phyloP scores from a whole-genome alignment of 2,329 filamentous ascomycete genomes.

The Aureobasidium pullulans region DNA sequence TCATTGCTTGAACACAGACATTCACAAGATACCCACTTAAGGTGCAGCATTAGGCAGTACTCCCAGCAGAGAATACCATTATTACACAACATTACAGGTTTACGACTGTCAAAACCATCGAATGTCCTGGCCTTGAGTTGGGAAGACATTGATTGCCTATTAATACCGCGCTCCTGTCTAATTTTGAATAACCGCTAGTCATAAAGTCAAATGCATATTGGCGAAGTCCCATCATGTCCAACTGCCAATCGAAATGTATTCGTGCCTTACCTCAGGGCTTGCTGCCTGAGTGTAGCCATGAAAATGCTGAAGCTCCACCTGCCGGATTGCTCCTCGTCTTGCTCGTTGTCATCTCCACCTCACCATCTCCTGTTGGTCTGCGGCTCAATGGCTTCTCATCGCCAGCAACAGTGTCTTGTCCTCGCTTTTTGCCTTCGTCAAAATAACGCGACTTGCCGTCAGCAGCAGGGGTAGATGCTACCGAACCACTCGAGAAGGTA shows the following conservation, averaged over 20 bases:
- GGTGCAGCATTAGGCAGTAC: not conserved
- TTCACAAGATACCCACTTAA: slow-evolving; percentile 7
- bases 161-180: too few species aligned
- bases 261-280: not conserved
- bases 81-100: not conserved
- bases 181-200: too few species aligned
- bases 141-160: too few species aligned
- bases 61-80: not conserved
- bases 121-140: too few species aligned
- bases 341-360: slow-evolving; percentile 14
- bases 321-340: slow-evolving; percentile 62
- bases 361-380: not conserved
- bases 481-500: slow-evolving; percentile 33
- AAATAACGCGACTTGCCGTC: slow-evolving; percentile 41
- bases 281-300: slow-evolving; percentile 63
- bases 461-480: slow-evolving; percentile 23
- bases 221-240: too few species aligned
- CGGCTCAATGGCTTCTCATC: slow-evolving; percentile 13
- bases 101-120: too few species aligned
- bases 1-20: not conserved
- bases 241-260: not conserved
- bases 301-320: slow-evolving; percentile 87
- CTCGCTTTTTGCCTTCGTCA: slow-evolving; percentile 35
- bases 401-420: slow-evolving; percentile 8
- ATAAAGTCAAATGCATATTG: too few species aligned